Conservation (phyloP, 2,329 filamentous ascomycete genomes). For the Metarhizium robertsii region DNA sequence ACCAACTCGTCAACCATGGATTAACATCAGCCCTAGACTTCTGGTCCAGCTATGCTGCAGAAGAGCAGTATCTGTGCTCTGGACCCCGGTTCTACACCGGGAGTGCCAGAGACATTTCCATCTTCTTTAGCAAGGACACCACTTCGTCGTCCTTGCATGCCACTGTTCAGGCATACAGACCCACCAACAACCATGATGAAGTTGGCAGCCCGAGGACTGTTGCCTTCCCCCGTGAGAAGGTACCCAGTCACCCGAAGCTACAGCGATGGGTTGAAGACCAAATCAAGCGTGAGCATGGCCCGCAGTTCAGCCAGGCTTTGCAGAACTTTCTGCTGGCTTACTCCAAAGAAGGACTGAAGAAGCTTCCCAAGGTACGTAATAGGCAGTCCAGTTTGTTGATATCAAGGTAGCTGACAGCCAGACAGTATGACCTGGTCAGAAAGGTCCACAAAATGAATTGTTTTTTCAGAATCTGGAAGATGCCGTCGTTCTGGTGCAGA, state of each 20-base stretch:
- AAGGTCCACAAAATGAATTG: constrained; percentile 38
- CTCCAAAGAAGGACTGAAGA: constrained; percentile 20
- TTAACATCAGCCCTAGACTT: constrained; percentile 22
- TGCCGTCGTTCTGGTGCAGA: constrained; percentile 30
- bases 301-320: constrained; percentile 22
- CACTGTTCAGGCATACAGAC: constrained; percentile 27
- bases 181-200: constrained; percentile 20
- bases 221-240: constrained; percentile 26
- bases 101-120: constrained; percentile 25
- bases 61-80: constrained; percentile 23
- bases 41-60: constrained; percentile 24
- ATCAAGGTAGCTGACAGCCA: constrained; percentile 11
- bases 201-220: constrained; percentile 21
- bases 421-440: constrained; percentile 30
- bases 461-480: constrained; percentile 41
- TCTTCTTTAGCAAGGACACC: constrained; percentile 25
- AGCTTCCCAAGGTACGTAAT: constrained; percentile 28
- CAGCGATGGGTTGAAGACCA: constrained; percentile 28
- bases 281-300: constrained; percentile 23
- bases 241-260: constrained; percentile 25
- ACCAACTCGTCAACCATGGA: neutral
- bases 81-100: constrained; percentile 27
- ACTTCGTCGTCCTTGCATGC: constrained; percentile 30
- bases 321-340: constrained; percentile 30
- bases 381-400: neutral